A percentile compares a stretch with the other conserved stretches of the same genome.
Conservation (phyloP, 2,329 filamentous ascomycete genomes). For the Penicillium nordicum region DNA sequence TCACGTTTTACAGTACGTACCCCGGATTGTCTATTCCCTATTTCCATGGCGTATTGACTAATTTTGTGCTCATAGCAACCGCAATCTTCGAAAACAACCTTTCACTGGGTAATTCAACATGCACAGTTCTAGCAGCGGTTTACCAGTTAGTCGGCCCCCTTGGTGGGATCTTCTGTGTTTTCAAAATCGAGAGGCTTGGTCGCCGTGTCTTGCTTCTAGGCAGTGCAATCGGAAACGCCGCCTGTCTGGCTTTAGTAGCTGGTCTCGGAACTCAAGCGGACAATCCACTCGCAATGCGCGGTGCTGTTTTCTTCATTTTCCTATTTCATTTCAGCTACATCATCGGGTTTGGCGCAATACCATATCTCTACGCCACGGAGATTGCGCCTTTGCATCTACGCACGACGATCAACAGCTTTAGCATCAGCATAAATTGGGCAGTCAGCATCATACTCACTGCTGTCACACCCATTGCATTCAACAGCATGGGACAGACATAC, state of each 20-base stretch:
- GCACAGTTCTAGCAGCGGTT: slow-evolving; percentile 17
- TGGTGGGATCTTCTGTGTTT: slow-evolving; percentile 18
- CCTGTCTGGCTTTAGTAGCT: slow-evolving; percentile 19
- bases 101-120: slow-evolving; percentile 16
- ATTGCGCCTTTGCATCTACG: slow-evolving; percentile 21
- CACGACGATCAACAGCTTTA: slow-evolving; percentile 24
- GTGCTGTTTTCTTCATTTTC: slow-evolving; percentile 23
- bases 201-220: slow-evolving; percentile 18
- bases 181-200: slow-evolving; percentile 19
- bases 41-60: not conserved
- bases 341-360: slow-evolving; percentile 23
- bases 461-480: slow-evolving; percentile 23
- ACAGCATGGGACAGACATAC: slow-evolving; percentile 18
- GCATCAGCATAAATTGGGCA: slow-evolving; percentile 22
- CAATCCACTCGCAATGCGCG: slow-evolving; percentile 16
- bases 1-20: slow-evolving; percentile 21
- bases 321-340: slow-evolving; percentile 25
- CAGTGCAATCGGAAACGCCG: slow-evolving; percentile 18
- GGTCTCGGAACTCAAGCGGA: slow-evolving; percentile 13
- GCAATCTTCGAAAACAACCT: slow-evolving; percentile 23
- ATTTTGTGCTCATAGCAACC: slow-evolving; percentile 10
- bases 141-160: slow-evolving; percentile 23
- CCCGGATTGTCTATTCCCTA: not conserved
- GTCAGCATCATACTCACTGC: slow-evolving; percentile 21
- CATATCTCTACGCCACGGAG: slow-evolving; percentile 24